Conservation (phyloP, 2,329 filamentous ascomycete genomes). For the Clarireedia sp. region DNA sequence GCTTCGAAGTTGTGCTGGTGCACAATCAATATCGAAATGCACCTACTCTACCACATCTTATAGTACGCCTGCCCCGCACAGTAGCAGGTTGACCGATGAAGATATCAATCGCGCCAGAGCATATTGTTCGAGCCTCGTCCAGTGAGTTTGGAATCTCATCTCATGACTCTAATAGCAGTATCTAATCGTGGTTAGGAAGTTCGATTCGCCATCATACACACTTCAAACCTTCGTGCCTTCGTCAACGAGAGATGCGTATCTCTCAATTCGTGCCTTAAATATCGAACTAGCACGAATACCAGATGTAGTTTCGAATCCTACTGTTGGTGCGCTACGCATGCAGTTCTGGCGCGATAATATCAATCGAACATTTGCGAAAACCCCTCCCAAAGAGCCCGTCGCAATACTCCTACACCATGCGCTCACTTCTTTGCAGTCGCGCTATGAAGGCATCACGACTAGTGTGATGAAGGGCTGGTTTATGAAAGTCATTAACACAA, state of each 20-base stretch:
- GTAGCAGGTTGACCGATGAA: constrained; percentile 27
- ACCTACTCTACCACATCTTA: constrained; percentile 28
- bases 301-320: constrained; percentile 80
- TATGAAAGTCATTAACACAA: constrained; percentile 67
- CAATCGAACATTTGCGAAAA: constrained; percentile 65
- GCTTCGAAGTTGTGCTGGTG: constrained; percentile 15
- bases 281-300: constrained; percentile 85
- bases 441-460: constrained; percentile 33
- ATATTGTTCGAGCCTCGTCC: constrained; percentile 30
- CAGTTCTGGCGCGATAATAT: constrained; percentile 93
- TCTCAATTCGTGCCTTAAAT: constrained; percentile 87
- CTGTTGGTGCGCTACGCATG: constrained; percentile 79
- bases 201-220: constrained; percentile 82
- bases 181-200: constrained; percentile 50
- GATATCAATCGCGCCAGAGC: constrained; percentile 28
- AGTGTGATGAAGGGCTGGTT: constrained; percentile 61
- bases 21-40: constrained; percentile 13
- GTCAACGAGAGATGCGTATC: constrained; percentile 70
- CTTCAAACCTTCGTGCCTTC: constrained; percentile 77
- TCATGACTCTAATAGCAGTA: background rate
- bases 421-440: constrained; percentile 50
- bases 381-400: constrained; percentile 83
- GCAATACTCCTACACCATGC: constrained; percentile 74
- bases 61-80: constrained; percentile 26
- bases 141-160: constrained; percentile 19